These are phyloP conservation scores for Conticribra weissflogii DNA, from an alignment of 108 stramenopile species.

Conservation along the genomic window DNA sequence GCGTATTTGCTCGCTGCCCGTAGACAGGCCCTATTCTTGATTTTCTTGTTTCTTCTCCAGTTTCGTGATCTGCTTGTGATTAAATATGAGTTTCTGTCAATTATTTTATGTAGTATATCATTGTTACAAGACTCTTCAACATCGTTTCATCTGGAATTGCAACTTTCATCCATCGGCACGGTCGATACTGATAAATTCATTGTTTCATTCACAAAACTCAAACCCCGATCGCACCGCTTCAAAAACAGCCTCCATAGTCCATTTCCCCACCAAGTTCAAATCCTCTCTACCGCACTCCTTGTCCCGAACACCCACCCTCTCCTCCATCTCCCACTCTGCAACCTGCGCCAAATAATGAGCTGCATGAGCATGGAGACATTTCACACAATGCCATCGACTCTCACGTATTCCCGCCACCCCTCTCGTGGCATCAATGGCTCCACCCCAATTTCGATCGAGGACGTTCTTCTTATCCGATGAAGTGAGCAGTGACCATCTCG, in stretches of 20 bases:
- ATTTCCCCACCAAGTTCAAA: constrained; percentile 76
- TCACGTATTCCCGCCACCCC: constrained; percentile 84
- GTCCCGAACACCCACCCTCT: constrained; percentile 41
- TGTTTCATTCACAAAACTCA: no score
- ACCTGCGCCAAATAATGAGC: constrained; percentile 76
- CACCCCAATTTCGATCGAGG: constrained; percentile 39
- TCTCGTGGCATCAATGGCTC: constrained; percentile 50
- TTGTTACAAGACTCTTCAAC: no score
- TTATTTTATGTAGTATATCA: no score
- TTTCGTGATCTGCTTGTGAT: no score
- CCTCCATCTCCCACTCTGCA: constrained; percentile 48
- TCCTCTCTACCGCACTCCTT: constrained; percentile 48
- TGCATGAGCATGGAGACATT: constrained; percentile 86
- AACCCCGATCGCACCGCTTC: constrained; percentile 1
- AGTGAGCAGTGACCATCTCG: constrained; percentile 60
- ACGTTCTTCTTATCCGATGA: constrained; percentile 47
- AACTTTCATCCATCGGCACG: no score
- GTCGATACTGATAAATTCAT: no score
- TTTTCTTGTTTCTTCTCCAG: no score
- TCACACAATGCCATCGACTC: constrained; percentile 44
- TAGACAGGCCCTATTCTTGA: no score
- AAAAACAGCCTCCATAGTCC: constrained; percentile 69
- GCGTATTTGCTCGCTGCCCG: no score
- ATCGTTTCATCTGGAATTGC: no score
- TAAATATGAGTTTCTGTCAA: no score